Evolutionary conservation across 1,139 yeast genomes (phyloP).

Genomic region (Blastobotrys buckinghamii): DNA sequence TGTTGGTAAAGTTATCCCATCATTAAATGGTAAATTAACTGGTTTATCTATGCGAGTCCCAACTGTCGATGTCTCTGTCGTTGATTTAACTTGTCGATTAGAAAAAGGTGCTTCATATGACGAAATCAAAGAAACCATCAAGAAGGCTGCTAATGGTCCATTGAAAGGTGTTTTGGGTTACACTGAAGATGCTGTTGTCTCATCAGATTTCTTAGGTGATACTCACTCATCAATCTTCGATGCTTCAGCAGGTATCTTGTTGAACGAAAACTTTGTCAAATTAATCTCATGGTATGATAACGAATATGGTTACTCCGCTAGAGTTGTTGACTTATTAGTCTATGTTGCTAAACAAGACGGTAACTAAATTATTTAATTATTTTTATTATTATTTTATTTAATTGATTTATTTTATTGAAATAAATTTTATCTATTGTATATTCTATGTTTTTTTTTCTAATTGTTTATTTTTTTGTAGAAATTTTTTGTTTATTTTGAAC

Average conservation of each 20-base stretch:
- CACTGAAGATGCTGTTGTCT: conserved; percentile 85
- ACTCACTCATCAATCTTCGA: conserved; percentile 76
- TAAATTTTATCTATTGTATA: neutral
- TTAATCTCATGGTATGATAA: conserved; percentile 87
- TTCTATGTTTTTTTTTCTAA: neutral
- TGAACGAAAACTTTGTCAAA: conserved; percentile 78
- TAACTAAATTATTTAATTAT: neutral
- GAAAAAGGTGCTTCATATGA: conserved; percentile 66
- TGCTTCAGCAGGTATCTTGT: conserved; percentile 78
- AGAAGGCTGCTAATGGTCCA: conserved; percentile 53
- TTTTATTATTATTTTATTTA: neutral
- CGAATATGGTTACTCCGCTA: conserved; percentile 89
- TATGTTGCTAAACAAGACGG: conserved; percentile 53
- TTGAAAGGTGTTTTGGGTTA: conserved; percentile 74
- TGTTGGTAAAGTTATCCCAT: conserved; percentile 86
- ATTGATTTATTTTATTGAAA: neutral
- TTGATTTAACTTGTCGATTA: conserved; percentile 65
- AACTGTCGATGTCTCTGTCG: conserved; percentile 79
- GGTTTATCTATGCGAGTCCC: conserved; percentile 89
- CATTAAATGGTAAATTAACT: conserved; percentile 81
- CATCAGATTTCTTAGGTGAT: conserved; percentile 77
- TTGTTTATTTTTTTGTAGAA: neutral
- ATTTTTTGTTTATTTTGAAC: neutral
- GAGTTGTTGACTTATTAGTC: conserved; percentile 80
- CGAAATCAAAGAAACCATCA: conserved; percentile 66